Base-by-base conservation (phyloP, 176 grass and related monocot species). In the Ensete ventricosum region DNA sequence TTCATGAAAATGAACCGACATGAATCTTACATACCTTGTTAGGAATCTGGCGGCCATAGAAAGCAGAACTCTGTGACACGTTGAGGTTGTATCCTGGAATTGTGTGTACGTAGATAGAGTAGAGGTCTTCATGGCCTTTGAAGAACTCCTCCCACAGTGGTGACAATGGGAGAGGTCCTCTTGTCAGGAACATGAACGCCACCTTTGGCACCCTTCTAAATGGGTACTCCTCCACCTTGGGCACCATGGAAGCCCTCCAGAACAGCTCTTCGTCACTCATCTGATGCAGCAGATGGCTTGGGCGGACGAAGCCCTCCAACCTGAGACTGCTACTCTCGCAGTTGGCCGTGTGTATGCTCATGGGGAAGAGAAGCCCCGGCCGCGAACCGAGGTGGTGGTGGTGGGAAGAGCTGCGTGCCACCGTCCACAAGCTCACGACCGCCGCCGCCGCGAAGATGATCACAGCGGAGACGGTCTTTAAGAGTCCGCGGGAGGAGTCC, bases 101-200 rank as follows among this genome's bases (percentile, higher is more conserved):
- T 48, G 67, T 19, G 29, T 69, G 67, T 29, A 69, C 67, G 17
- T 69, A 69, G 9, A 69, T 8, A 1, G 67, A 48, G 16, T 48
- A 69, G 14, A 69, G 67, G 14, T 29, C 67, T 48, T 69, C 14
- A 14, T 69, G 67, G 16, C 67, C 67, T 69, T 19, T 69, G 34
- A 69, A 69, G 29, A 69, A 69, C 67, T 9, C 48, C 16, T 69
- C 67, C 67, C 67, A 69, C 67, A 69, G 1, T 19, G 67, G 34
- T 1, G 14, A 69, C 6, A 69, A 17, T 48, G 67, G 67, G 8
- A 69, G 14, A 14, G 67, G 67, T 9, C 67, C 67, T 50, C 29
- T 16, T 0, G 67, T 48, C 67, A 69, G 17, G 29, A 69, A 69
- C 67, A 69, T 69, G 11, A 69, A 69, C 26, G 67, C 67, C 26